Conservation (phyloP, 2,329 filamentous ascomycete species). For the Xylaria sp. region DNA sequence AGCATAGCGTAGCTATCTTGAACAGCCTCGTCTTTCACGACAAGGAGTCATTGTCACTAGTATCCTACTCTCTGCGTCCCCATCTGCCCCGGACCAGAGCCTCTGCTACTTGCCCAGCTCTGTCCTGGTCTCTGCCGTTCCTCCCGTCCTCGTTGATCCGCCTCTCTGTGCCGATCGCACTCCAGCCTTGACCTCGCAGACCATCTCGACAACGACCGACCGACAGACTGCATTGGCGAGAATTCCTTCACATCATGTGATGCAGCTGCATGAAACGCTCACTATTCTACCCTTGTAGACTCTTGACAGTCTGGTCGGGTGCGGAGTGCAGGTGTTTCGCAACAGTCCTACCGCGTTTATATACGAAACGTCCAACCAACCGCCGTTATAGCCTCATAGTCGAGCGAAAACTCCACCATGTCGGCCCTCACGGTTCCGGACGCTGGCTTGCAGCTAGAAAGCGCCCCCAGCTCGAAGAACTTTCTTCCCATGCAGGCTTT, state of each 20-base stretch:
- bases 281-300: conserved; percentile 31
- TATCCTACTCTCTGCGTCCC: conserved; percentile 8
- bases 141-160: conserved; percentile 5
- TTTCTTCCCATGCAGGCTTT: conserved; percentile 51
- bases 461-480: conserved; percentile 41
- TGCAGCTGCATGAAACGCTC: conserved; percentile 30
- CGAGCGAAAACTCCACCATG: conserved; percentile 36
- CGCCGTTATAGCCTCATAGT: conserved; percentile 4
- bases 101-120: background rate
- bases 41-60: conserved; percentile 13
- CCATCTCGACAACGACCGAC: conserved; percentile 8
- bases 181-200: conserved; percentile 5
- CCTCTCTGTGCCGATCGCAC: conserved; percentile 1
- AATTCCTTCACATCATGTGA: conserved; percentile 28
- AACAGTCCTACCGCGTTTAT: conserved; percentile 12
- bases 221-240: background rate
- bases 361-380: conserved; percentile 2
- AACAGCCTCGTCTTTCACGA: conserved; percentile 29
- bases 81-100: background rate
- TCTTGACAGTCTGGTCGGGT: conserved; percentile 32
- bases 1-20: conserved; percentile 19
- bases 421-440: conserved; percentile 52
- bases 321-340: conserved; percentile 28
- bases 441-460: conserved; percentile 52
- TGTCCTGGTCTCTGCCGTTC: conserved; percentile 1